phyloP scores from a whole-genome alignment of 78 protist species.

The Dictyostelium intermedium region DNA sequence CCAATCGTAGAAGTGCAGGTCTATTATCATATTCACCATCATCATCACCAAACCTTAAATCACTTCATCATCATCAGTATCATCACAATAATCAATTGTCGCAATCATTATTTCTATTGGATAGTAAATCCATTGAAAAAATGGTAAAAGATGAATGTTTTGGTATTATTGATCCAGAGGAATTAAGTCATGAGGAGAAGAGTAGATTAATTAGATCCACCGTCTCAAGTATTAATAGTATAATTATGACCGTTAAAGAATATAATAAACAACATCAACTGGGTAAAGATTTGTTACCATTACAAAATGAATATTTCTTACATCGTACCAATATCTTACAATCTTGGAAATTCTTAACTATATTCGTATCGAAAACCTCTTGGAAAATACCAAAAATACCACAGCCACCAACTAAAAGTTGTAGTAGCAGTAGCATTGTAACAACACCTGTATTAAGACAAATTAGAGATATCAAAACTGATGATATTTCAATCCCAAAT shows the following conservation, averaged over 20 bases:
- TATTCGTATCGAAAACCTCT: not conserved
- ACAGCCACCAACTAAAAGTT: not conserved
- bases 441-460: not conserved
- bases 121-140: not conserved
- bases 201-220: not conserved
- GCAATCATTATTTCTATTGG: not conserved
- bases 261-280: slow-evolving; percentile 11
- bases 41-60: not conserved
- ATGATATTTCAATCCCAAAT: not conserved
- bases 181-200: not conserved
- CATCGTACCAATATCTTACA: slow-evolving; percentile 26
- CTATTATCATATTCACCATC: not conserved
- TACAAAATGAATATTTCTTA: slow-evolving; percentile 24
- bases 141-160: not conserved
- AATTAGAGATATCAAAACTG: not conserved
- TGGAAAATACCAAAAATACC: slow-evolving; percentile 51
- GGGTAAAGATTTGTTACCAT: slow-evolving; percentile 13
- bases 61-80: not conserved
- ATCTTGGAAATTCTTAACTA: slow-evolving; percentile 15
- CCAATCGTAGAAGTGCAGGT: not conserved
- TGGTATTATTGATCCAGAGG: slow-evolving; percentile 12
- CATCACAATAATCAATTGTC: not conserved
- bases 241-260: not conserved
- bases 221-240: not conserved
- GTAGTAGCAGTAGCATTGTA: not conserved